Evolutionary conservation across 768 basidiomycete species (phyloP).

Genomic region (Termitomyces sp.): DNA sequence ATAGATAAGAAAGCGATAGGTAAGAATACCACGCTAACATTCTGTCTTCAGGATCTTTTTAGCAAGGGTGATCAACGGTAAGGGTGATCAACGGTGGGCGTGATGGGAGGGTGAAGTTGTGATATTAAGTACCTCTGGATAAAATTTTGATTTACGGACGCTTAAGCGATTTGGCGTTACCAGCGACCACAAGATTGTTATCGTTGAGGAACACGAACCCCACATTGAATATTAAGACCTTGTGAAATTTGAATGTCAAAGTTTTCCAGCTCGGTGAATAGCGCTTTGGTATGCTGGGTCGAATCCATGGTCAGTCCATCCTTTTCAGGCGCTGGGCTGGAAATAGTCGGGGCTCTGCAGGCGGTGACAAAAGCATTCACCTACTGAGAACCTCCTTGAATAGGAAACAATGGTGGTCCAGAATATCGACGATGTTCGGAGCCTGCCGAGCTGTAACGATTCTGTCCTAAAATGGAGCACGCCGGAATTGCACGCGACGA

Average conservation of each 20-base stretch:
- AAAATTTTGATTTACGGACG: background rate
- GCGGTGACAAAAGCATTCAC: no score
- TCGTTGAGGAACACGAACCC: background rate
- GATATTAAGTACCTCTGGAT: background rate
- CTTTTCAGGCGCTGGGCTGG: no score
- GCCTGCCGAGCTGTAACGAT: no score
- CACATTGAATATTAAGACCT: background rate
- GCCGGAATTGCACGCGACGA: no score
- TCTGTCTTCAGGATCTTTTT: background rate
- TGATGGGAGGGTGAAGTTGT: background rate
- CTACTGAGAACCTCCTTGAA: no score
- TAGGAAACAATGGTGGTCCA: background rate
- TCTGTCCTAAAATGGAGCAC: no score
- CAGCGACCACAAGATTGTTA: background rate
- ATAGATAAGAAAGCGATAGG: background rate
- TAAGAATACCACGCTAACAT: background rate
- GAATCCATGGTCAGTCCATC: background rate
- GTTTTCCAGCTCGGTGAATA: background rate
- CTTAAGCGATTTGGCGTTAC: background rate
- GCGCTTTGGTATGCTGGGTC: background rate
- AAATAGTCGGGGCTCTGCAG: no score
- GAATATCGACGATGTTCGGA: no score
- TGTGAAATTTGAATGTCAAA: no score
- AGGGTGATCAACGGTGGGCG: background rate
- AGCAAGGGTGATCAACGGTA: no score